Evolutionary conservation across 2,329 filamentous ascomycete species (phyloP).

Genomic region (Bimuria novae-zelandiae): DNA sequence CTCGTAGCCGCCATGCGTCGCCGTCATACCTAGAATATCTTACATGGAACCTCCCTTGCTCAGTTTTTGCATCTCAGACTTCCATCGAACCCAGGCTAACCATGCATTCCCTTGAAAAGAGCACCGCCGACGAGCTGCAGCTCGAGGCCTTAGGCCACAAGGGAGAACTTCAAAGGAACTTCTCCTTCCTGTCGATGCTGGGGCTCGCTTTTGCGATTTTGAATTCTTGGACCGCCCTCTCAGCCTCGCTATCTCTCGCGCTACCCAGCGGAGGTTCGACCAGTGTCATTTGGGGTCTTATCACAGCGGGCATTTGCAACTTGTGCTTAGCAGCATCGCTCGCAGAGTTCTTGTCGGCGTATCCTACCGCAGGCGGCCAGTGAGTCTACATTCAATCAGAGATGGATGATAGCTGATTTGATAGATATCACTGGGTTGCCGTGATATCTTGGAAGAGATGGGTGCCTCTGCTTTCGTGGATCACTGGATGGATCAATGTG

Average conservation of each 20-base stretch:
- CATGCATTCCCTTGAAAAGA: conserved; percentile 24
- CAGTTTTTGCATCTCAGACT: background rate
- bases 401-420: conserved; percentile 38
- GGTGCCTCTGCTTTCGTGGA: conserved; percentile 68
- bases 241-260: conserved; percentile 62
- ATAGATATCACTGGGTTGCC: conserved; percentile 71
- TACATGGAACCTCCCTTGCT: background rate
- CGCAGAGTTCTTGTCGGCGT: conserved; percentile 72
- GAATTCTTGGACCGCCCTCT: conserved; percentile 67
- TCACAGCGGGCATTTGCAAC: conserved; percentile 65
- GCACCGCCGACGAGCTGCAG: conserved; percentile 40
- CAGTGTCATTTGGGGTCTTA: conserved; percentile 72
- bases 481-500: conserved; percentile 74
- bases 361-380: conserved; percentile 53
- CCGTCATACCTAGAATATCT: background rate
- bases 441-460: conserved; percentile 64
- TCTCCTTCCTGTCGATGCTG: conserved; percentile 63
- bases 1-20: background rate
- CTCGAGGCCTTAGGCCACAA: conserved; percentile 57
- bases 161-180: conserved; percentile 62
- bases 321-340: conserved; percentile 70
- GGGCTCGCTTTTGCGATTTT: conserved; percentile 66
- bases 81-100: conserved; percentile 18
- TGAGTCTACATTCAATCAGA: conserved; percentile 12
- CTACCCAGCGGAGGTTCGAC: conserved; percentile 73